Evolutionary conservation across 306 rosid genomes (phyloP), one percentile per base, ranked within the genome.

Genomic region (Elaeagnus macrophylla): DNA sequence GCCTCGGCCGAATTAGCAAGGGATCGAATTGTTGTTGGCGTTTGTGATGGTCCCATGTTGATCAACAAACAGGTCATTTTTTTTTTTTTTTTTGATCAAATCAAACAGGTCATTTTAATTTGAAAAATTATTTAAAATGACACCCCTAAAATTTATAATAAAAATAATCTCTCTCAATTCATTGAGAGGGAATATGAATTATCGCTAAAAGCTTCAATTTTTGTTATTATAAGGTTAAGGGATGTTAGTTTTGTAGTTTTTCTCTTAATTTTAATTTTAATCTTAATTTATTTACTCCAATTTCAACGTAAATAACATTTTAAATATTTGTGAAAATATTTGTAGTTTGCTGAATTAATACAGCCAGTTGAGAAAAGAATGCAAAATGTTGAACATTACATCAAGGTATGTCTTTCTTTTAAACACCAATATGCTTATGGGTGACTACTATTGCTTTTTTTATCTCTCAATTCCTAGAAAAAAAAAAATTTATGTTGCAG

Each of bases 1-100:
- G 95, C 78, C 14, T 68, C 96, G 48, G 93, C 88, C 20, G 74
- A 80, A 64, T 60, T 84, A 39, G 87, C 93, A 3, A 75, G 72
- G 79, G 57, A 71, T 53, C 76, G 95, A 45, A 69, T 84, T 71
- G 87, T 84, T 9, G 61, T 87, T 45, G 99, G 96, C 69, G 69
- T 91, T 40, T 91, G 96, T 54, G 89, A 84, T 39, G 95, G 96
- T 0, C 96, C 95, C 62, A 91, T 91, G 96, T 63, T 91, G 50
- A 62, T 70, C 8, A 91, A 87, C 16, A 91, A 87, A 68, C 71
- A 59, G 93, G 97, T 83, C n/a, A 1, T 20, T 60, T 17, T 0
- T 20, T 52, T 38, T 39, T 53, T 18, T 13, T 62, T 51, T 32
- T 13, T 49, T 46, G n/a, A n/a, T n/a, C n/a, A n/a, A n/a, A n/a